phyloP scores from a whole-genome alignment of 1,139 yeast genomes.

The Blastobotrys proliferans region DNA sequence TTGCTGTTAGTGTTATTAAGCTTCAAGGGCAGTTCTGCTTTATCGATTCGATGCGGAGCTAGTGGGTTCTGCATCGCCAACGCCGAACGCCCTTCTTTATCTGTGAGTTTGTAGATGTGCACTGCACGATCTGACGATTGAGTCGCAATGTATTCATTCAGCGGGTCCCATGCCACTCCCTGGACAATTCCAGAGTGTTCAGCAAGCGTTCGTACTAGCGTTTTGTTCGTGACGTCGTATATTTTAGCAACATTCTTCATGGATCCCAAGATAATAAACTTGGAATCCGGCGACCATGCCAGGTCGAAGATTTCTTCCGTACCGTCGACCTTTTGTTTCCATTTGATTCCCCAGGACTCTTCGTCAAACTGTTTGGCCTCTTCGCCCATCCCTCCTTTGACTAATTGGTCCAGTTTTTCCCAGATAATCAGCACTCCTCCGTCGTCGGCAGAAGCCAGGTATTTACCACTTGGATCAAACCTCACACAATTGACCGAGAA shows the following conservation, averaged over 20 bases:
- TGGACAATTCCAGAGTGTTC: conserved; percentile 89
- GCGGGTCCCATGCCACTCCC: conserved; percentile 95
- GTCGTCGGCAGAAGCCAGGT: conserved; percentile 88
- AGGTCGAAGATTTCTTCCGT: conserved; percentile 83
- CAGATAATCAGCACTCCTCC: conserved; percentile 86
- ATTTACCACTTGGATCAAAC: conserved; percentile 55
- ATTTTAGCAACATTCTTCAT: conserved; percentile 83
- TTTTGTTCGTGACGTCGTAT: conserved; percentile 55
- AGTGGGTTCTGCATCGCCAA: conserved; percentile 26
- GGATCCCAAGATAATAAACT: conserved; percentile 76
- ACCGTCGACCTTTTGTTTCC: conserved; percentile 16
- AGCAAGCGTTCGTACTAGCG: conserved; percentile 55
- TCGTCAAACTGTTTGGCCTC: conserved; percentile 21
- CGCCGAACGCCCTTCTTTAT: conserved; percentile 35
- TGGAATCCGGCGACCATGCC: conserved; percentile 85
- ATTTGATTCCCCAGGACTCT: conserved; percentile 65
- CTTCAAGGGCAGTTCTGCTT: background rate
- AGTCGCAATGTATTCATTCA: conserved; percentile 68
- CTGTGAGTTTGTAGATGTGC: conserved; percentile 51
- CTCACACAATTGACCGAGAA: conserved; percentile 93
- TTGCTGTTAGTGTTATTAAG: background rate
- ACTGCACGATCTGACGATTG: conserved; percentile 89
- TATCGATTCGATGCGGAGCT: background rate
- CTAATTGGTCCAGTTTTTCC: conserved; percentile 46
- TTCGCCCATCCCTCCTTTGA: conserved; percentile 47